Evolutionary conservation across 257 asterid species (phyloP), one percentile per base, ranked within the genome.

Genomic region (Schizonepeta tenuifolia): DNA sequence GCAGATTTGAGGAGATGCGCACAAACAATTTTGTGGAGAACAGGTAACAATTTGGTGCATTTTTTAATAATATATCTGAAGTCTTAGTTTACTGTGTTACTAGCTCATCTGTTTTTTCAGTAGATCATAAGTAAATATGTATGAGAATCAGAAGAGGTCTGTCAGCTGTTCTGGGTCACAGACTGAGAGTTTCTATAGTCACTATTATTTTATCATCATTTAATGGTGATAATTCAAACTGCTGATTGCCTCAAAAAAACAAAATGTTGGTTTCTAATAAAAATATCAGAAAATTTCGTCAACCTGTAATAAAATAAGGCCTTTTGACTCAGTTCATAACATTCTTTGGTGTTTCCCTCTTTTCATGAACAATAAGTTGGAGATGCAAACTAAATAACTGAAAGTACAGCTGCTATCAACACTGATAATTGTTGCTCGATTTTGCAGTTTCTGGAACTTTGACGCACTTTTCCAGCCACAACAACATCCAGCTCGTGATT

Each of bases 381-480:
- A 53, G 33, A 33, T 62, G 70, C 64, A 15, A 67, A 60, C 24
- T 43, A 36, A 35, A 13, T 63, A 50, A 31, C 18, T 28, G 14
- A 53, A 59, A 18, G 33, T 11, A 14, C 5, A 61, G 9, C 35
- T 75, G 61, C 40, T 33, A 21, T 24, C 38, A 21, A 72, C 24
- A 24, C 65, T 50, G 24, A 33, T 9, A 38, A 2, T 67, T 69
- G 70, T 67, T 70, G 15, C 65, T 55, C 46, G 26, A 7, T 18
- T 41, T 67, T 88, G 79, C 84, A 94, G 98, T 84, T 95, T 87
- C 86, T 95, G 97, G 98, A 95, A 95, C 74, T 95, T 95, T 65
- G 99, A 95, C 66, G 95, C 96, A n/a, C 97, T 95, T 73, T 92
- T 92, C 89, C 99, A 95, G 86, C 97, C 98, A 12, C 98, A 95